These are phyloP conservation scores for Phytophthora fragariaefolia DNA, from an alignment of 352 stramenopile species.

Conservation along the genomic window DNA sequence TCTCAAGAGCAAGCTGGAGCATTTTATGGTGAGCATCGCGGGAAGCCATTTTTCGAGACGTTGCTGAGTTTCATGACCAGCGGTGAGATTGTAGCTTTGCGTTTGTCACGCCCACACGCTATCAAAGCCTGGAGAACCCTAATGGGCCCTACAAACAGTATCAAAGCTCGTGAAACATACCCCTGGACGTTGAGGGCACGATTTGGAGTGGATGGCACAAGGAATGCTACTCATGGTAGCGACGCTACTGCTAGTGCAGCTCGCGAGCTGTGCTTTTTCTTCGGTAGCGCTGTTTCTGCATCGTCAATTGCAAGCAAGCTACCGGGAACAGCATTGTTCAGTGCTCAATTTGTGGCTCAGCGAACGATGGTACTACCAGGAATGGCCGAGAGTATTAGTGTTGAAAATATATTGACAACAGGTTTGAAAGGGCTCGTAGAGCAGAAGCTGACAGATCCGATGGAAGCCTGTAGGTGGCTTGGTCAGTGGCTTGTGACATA, in stretches of 20 bases:
- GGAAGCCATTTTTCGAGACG: slow-evolving; percentile 66
- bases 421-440: slow-evolving; percentile 49
- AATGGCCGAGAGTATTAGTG: slow-evolving; percentile 9
- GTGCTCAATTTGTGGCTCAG: slow-evolving; percentile 18
- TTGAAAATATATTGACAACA: slow-evolving; percentile 47
- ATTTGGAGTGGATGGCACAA: slow-evolving; percentile 82
- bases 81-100: slow-evolving; percentile 61
- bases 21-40: slow-evolving; percentile 73
- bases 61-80: slow-evolving; percentile 78
- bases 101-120: slow-evolving; percentile 51
- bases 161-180: slow-evolving; percentile 48
- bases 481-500: slow-evolving; percentile 55
- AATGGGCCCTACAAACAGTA: slow-evolving; percentile 83
- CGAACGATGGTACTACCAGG: slow-evolving; percentile 7
- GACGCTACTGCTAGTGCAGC: slow-evolving; percentile 61
- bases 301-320: slow-evolving; percentile 11
- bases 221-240: slow-evolving; percentile 86
- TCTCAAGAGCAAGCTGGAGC: slow-evolving; percentile 50
- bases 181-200: slow-evolving; percentile 69
- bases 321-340: background rate
- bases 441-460: slow-evolving; percentile 27
- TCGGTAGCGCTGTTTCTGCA: slow-evolving; percentile 41
- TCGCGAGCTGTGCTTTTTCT: slow-evolving; percentile 84
- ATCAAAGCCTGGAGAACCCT: slow-evolving; percentile 72
- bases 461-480: slow-evolving; percentile 61